These are phyloP conservation scores for Brettanomyces nanus DNA, from an alignment of 805 yeast species.

Conservation along the genomic window DNA sequence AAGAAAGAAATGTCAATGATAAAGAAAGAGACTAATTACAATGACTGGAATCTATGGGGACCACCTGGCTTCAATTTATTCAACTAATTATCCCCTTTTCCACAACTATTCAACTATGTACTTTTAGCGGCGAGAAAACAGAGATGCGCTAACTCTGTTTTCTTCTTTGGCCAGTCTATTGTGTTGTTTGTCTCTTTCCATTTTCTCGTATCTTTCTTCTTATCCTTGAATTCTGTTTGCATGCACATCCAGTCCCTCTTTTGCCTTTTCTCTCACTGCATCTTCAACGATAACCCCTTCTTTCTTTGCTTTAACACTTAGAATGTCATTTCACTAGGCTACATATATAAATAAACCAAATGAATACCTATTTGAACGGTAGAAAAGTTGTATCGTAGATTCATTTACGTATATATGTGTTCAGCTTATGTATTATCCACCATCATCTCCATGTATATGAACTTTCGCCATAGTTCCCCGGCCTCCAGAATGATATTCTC, in stretches of 20 bases:
- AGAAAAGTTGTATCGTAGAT: background rate
- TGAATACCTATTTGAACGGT: background rate
- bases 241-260: background rate
- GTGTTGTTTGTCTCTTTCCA: too few species aligned
- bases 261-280: background rate
- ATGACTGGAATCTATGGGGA: too few species aligned
- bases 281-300: conserved; percentile 1
- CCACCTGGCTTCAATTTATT: background rate
- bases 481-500: conserved; percentile 70
- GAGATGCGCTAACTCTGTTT: background rate
- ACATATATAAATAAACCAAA: background rate
- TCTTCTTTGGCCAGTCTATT: too few species aligned
- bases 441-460: conserved; percentile 58
- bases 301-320: background rate
- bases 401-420: background rate
- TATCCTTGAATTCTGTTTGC: background rate
- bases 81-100: conserved; percentile 1
- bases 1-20: too few species aligned
- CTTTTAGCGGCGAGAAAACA: background rate
- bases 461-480: conserved; percentile 82
- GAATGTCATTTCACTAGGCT: background rate
- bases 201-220: background rate
- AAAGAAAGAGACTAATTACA: too few species aligned
- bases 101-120: conserved; percentile 3
- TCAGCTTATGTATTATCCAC: conserved; percentile 24